Evolutionary conservation across 768 basidiomycete species (phyloP), one percentile per base, ranked within the genome.

Genomic region (Leccinum obscurum): DNA sequence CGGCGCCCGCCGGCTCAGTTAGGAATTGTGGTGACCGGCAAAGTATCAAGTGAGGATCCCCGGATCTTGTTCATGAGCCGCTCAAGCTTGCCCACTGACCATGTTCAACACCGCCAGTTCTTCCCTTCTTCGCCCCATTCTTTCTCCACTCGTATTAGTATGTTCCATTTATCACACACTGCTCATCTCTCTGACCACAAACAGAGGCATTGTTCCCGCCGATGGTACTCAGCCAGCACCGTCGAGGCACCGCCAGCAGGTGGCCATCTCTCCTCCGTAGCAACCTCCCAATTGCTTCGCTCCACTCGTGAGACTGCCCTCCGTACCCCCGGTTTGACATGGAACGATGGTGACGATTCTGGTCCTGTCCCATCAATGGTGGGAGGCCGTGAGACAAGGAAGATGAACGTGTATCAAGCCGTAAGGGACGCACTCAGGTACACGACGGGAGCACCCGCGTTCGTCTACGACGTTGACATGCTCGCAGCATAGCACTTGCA

Each of bases 351-450:
- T 37, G 84, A 83, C 54, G 37, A 39, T 15, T 73, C 76, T 17
- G 76, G 72, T 6, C 73, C 81, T 13, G 63, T 79, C 52, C 76
- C 73, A 48, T 76, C 76, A 37, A 80, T 85, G 41, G 76, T 88
- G 14, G 90, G 85, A 20, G 92, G 91, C 15, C 83, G 91, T 54
- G 90, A 93, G 75, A 95, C 93, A 22, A 85, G 93, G 65, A 94
- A 95, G 78, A 96, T 96, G 93, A 98, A 98, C 71, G 78, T 89
- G 65, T 97, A 94, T 74, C 95, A 97, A 71, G 92, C 95, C 1
- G 84, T 98, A 14, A 82, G 95, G 52, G 93, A 96, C 71, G 93
- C 93, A 3, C 84, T 97, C 79, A 89, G 88, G 91, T 89, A 66
- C 54, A 22, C 15, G 76, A 64, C 26, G 26, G 26, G 32, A 54